Conservation (phyloP, 768 basidiomycete genomes). For the Boletellus emodensis region DNA sequence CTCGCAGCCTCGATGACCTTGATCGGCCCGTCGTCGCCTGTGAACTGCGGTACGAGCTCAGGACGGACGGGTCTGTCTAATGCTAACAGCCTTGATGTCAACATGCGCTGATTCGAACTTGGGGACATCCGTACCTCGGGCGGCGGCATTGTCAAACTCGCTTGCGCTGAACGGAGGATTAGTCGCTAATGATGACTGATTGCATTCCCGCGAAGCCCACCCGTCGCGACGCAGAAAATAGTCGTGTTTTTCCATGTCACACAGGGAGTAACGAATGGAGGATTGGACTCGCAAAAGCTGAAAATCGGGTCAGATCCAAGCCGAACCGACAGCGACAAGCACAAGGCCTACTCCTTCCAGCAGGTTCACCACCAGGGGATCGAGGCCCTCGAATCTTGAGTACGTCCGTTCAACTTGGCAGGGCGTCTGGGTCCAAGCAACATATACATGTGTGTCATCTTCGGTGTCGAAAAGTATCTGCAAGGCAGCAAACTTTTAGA, state of each 20-base stretch:
- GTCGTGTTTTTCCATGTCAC: conserved; percentile 21
- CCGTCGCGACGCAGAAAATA: conserved; percentile 22
- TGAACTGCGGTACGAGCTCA: conserved; percentile 19
- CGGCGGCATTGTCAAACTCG: conserved; percentile 22
- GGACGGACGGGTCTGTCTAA: conserved; percentile 13
- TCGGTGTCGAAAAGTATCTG: conserved; percentile 33
- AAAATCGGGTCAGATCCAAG: background rate
- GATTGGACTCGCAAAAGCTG: conserved; percentile 20
- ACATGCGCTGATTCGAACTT: background rate
- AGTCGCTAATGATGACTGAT: conserved; percentile 1
- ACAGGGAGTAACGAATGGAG: conserved; percentile 13
- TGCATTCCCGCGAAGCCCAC: conserved; percentile 12
- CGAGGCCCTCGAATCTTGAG: conserved; percentile 20
- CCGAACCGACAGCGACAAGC: background rate
- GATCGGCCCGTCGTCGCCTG: background rate
- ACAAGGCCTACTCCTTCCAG: conserved; percentile 28
- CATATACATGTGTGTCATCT: conserved; percentile 21
- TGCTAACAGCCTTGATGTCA: conserved; percentile 15
- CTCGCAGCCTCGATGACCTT: conserved; percentile 13
- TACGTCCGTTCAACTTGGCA: conserved; percentile 17
- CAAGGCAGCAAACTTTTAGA: background rate
- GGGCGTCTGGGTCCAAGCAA: conserved; percentile 15
- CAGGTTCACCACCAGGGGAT: conserved; percentile 21
- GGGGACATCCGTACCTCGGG: conserved; percentile 16
- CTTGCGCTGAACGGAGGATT: conserved; percentile 10